These are phyloP conservation scores for Cytidiella melzeri DNA, from an alignment of 768 basidiomycete genomes.

Conservation along the genomic window DNA sequence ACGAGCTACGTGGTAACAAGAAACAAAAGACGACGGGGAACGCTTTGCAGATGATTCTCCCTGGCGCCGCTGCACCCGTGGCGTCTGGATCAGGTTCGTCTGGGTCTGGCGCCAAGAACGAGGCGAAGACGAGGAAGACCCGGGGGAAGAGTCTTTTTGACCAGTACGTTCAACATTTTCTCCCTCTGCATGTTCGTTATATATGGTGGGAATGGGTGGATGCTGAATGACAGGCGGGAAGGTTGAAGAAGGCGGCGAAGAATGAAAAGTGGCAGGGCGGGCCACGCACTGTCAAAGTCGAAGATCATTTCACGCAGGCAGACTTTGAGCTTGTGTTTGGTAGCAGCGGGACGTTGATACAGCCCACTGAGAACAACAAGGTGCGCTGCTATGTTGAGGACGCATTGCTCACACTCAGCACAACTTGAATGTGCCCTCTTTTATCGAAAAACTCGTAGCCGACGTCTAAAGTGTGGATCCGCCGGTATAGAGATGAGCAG, in stretches of 20 bases:
- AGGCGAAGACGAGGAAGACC: slow-evolving; percentile 9
- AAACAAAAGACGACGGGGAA: slow-evolving; percentile 4
- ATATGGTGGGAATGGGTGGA: too few species aligned
- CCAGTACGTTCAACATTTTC: slow-evolving; percentile 2
- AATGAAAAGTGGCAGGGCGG: slow-evolving; percentile 7
- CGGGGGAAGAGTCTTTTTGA: slow-evolving; percentile 10
- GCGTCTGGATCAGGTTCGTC: neutral
- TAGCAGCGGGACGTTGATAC: slow-evolving; percentile 7
- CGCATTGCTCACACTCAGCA: neutral
- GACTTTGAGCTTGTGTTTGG: slow-evolving; percentile 14
- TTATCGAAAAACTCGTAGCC: slow-evolving; percentile 6
- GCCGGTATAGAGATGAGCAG: neutral
- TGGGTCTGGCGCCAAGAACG: slow-evolving; percentile 3
- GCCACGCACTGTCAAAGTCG: slow-evolving; percentile 5
- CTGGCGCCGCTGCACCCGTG: neutral
- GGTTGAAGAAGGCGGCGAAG: slow-evolving; percentile 12
- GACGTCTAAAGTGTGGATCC: slow-evolving; percentile 10
- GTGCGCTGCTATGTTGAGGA: neutral
- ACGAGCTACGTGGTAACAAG: slow-evolving; percentile 8
- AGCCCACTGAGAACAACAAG: slow-evolving; percentile 10
- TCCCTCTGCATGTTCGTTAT: too few species aligned
- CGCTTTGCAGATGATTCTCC: neutral
- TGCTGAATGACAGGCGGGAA: neutral
- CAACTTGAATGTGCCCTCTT: neutral
- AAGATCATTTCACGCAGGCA: slow-evolving; percentile 9